These are phyloP conservation scores for Pycnococcus provasolii DNA, from an alignment of 139 green algal genomes.

Conservation along the genomic window DNA sequence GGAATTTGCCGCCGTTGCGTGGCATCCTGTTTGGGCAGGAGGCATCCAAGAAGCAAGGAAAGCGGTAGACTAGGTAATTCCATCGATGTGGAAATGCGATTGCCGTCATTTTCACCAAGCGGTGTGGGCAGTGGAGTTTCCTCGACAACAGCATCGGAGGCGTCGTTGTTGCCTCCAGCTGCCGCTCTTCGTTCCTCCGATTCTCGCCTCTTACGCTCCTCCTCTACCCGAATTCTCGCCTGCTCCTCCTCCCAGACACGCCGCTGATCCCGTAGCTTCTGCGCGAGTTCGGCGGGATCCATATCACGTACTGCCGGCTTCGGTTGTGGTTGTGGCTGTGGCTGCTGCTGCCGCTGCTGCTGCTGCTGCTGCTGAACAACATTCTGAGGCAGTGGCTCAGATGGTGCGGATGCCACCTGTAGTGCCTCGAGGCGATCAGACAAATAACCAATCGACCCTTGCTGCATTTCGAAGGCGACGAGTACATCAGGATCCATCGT, in stretches of 20 bases:
- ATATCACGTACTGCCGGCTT: background rate
- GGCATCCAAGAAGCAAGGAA: too few species aligned
- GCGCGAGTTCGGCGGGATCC: background rate
- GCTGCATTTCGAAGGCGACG: constrained; percentile 79
- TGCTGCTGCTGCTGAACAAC: constrained; percentile 11
- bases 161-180: too few species aligned
- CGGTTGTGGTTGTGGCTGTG: background rate
- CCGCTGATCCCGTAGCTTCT: constrained; percentile 3
- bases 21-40: background rate
- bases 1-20: background rate
- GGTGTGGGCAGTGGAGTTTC: too few species aligned
- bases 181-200: too few species aligned
- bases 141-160: too few species aligned
- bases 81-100: too few species aligned
- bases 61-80: too few species aligned
- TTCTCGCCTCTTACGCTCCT: too few species aligned
- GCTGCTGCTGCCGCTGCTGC: background rate
- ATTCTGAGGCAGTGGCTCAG: constrained; percentile 49
- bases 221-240: too few species aligned
- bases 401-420: constrained; percentile 31
- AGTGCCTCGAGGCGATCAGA: constrained; percentile 50
- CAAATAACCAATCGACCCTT: constrained; percentile 72
- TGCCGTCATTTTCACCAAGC: too few species aligned
- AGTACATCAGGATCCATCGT: constrained; percentile 84
- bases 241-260: too few species aligned